A percentile compares a stretch with the other conserved stretches of the same genome.
phyloP scores from a whole-genome alignment of 768 basidiomycete genomes.

The Infundibulicybe gibba region DNA sequence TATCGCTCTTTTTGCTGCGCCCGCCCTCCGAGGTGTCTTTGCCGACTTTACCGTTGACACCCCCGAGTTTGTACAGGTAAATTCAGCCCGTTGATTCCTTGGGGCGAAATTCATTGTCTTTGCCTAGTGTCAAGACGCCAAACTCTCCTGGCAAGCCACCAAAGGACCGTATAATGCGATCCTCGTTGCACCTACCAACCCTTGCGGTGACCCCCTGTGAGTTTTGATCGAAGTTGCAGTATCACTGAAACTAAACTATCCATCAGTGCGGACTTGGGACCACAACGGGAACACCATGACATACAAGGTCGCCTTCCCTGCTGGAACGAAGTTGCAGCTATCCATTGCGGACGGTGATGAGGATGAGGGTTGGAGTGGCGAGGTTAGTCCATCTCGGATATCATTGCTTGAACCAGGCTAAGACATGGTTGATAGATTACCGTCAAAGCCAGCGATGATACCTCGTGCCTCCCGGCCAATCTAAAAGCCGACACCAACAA shows the following conservation, averaged over 20 bases:
- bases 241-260: constrained; percentile 1
- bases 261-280: constrained; percentile 57
- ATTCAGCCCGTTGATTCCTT: constrained; percentile 2
- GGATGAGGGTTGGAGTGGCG: constrained; percentile 65
- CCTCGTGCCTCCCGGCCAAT: constrained; percentile 29
- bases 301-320: constrained; percentile 44
- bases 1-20: constrained; percentile 59
- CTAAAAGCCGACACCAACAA: constrained; percentile 6
- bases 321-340: constrained; percentile 45
- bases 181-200: constrained; percentile 46
- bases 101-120: constrained; percentile 5
- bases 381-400: constrained; percentile 34
- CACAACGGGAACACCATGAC: constrained; percentile 36
- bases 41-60: constrained; percentile 53
- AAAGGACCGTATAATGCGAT: constrained; percentile 55
- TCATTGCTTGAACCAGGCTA: no score
- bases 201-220: constrained; percentile 61
- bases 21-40: constrained; percentile 47
- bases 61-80: constrained; percentile 53
- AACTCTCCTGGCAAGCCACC: constrained; percentile 49
- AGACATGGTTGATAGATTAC: constrained; percentile 26
- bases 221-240: constrained; percentile 16
- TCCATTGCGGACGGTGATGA: constrained; percentile 49
- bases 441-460: constrained; percentile 30
- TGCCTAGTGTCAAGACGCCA: constrained; percentile 47